Evolutionary conservation across 371 early-diverging fungal species (phyloP).

Genomic region (Furculomyces boomerangus): DNA sequence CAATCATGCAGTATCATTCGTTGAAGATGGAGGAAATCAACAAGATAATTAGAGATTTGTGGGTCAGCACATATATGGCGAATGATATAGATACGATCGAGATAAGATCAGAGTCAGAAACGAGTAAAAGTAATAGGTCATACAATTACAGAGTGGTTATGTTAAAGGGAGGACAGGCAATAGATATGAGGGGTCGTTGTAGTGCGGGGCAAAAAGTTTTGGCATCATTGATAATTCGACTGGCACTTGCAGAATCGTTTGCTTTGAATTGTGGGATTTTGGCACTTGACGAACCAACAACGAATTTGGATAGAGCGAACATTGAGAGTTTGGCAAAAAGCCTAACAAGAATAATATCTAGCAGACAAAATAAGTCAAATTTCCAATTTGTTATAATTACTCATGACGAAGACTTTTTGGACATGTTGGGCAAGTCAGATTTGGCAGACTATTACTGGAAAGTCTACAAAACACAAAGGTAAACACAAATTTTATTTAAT

Average conservation of each 20-base stretch:
- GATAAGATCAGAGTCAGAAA: conserved; percentile 77
- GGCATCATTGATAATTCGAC: conserved; percentile 89
- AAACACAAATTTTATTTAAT: not conserved
- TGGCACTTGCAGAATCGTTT: conserved; percentile 97
- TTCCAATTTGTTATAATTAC: conserved; percentile 99
- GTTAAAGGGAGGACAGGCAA: conserved; percentile 75
- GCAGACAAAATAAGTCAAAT: conserved; percentile 60
- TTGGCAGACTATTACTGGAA: conserved; percentile 70
- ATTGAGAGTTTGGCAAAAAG: conserved; percentile 80
- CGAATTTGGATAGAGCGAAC: conserved; percentile 94
- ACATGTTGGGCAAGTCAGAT: conserved; percentile 55
- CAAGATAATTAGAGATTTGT: conserved; percentile 88
- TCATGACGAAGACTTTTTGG: conserved; percentile 97
- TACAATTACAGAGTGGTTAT: conserved; percentile 97
- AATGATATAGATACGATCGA: conserved; percentile 93
- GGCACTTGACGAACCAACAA: conserved; percentile 99
- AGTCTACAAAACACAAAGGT: conserved; percentile 48
- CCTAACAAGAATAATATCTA: conserved; percentile 54
- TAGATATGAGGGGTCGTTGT: conserved; percentile 98
- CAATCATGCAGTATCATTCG: conserved; percentile 90
- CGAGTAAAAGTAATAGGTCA: conserved; percentile 38
- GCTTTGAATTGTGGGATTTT: conserved; percentile 89
- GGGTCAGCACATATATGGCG: conserved; percentile 91
- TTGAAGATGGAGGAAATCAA: conserved; percentile 97
- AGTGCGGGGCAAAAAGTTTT: conserved; percentile 99